phyloP scores from a whole-genome alignment of 2,329 filamentous ascomycete genomes.

The Fusarium sp. region DNA sequence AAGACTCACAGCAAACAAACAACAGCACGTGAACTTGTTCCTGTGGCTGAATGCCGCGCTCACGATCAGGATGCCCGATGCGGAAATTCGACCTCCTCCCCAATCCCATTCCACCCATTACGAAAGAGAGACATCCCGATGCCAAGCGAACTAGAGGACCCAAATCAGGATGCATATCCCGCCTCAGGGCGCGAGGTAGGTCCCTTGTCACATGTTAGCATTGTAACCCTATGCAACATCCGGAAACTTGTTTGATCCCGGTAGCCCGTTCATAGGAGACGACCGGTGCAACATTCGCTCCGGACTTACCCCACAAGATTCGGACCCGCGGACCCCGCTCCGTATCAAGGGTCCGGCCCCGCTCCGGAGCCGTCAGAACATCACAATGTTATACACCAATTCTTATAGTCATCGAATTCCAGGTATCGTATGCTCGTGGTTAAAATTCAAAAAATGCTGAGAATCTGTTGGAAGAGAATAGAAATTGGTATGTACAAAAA shows the following conservation, averaged over 20 bases:
- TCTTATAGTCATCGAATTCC: background rate
- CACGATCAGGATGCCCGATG: conserved; percentile 37
- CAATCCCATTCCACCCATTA: background rate
- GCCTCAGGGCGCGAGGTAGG: background rate
- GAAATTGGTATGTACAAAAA: conserved; percentile 13
- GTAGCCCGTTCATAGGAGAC: conserved; percentile 7
- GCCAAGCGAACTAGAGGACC: background rate
- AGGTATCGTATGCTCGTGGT: background rate
- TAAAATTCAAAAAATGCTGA: background rate
- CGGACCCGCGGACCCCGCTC: conserved; percentile 6
- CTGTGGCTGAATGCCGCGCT: conserved; percentile 7
- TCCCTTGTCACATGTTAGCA: background rate
- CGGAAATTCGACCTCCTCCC: conserved; percentile 14
- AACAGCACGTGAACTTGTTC: conserved; percentile 1
- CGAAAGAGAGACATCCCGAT: background rate
- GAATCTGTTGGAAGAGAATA: conserved; percentile 4
- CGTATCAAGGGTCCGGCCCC: conserved; percentile 26
- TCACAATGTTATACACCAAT: background rate
- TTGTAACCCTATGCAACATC: background rate
- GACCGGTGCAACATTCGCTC: background rate
- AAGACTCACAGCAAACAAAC: background rate
- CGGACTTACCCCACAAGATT: background rate
- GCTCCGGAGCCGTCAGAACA: background rate
- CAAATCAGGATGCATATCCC: background rate
- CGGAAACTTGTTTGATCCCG: conserved; percentile 13